Conservation (phyloP, 2,329 filamentous ascomycete species). For the Ilyonectria mors-panacis region DNA sequence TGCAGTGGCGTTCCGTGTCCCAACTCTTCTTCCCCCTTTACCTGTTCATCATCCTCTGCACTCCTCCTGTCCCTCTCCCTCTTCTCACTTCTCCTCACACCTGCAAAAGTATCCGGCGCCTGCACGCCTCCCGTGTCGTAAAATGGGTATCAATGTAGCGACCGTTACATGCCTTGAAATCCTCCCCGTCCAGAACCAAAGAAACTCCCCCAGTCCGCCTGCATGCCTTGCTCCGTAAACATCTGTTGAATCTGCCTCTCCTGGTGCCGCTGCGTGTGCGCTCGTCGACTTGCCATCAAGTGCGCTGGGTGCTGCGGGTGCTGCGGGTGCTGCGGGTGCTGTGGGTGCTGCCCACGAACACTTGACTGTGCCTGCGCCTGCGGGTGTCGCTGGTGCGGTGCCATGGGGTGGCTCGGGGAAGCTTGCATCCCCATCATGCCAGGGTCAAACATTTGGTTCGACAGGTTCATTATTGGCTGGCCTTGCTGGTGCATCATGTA, state of each 20-base stretch:
- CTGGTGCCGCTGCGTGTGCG: conserved; percentile 51
- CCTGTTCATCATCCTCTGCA: background rate
- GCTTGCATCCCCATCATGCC: conserved; percentile 60
- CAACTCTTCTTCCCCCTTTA: background rate
- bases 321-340: conserved; percentile 38
- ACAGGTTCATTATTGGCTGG: conserved; percentile 60
- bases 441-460: conserved; percentile 61
- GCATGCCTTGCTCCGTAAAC: conserved; percentile 63
- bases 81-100: conserved; percentile 1
- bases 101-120: conserved; percentile 46
- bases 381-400: conserved; percentile 42
- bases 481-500: conserved; percentile 71
- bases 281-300: conserved; percentile 43
- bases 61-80: background rate
- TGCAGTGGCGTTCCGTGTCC: conserved; percentile 22
- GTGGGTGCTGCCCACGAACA: conserved; percentile 37
- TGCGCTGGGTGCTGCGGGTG: conserved; percentile 43
- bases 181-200: conserved; percentile 61
- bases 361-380: conserved; percentile 42
- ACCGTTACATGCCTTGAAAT: conserved; percentile 60
- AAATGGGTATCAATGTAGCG: conserved; percentile 57
- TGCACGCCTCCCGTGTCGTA: conserved; percentile 49
- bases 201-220: conserved; percentile 63
- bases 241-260: conserved; percentile 65
- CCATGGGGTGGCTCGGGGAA: conserved; percentile 36